These are phyloP conservation scores for Meredithiella fracta DNA, from an alignment of 2,329 filamentous ascomycete species.

Conservation along the genomic window DNA sequence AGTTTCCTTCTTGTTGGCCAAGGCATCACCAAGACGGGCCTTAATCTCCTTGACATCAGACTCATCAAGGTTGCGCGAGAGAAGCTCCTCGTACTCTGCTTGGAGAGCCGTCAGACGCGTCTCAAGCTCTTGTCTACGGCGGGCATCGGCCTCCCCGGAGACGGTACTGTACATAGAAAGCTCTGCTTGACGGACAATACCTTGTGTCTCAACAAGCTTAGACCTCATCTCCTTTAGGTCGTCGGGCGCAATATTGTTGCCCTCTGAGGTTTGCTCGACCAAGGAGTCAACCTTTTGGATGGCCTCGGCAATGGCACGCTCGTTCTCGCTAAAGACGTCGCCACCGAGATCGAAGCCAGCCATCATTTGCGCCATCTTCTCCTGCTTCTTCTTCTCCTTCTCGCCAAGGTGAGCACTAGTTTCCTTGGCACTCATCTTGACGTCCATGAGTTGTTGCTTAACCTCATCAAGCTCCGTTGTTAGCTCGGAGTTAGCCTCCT, in stretches of 20 bases:
- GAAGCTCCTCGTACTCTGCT: constrained; percentile 66
- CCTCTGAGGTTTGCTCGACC: constrained; percentile 57
- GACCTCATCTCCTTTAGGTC: constrained; percentile 62
- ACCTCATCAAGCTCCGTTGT: constrained; percentile 85
- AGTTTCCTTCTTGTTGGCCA: constrained; percentile 56
- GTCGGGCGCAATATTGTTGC: constrained; percentile 66
- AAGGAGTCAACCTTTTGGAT: constrained; percentile 71
- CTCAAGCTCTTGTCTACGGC: constrained; percentile 62
- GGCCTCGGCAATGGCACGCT: constrained; percentile 65
- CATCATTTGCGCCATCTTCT: constrained; percentile 99
- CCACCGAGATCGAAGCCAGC: constrained; percentile 88
- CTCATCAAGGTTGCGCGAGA: constrained; percentile 63
- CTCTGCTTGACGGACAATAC: constrained; percentile 83
- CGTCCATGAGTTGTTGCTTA: constrained; percentile 88
- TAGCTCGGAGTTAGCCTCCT: constrained; percentile 87
- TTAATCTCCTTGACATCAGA: constrained; percentile 75
- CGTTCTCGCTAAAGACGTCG: constrained; percentile 86
- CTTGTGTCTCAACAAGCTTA: constrained; percentile 74
- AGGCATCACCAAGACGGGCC: constrained; percentile 57
- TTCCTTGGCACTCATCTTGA: constrained; percentile 93
- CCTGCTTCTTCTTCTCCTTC: constrained; percentile 96
- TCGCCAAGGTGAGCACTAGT: constrained; percentile 79
- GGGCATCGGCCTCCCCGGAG: constrained; percentile 46
- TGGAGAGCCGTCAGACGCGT: constrained; percentile 57
- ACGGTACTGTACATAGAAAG: constrained; percentile 59